Evolutionary conservation across 768 basidiomycete genomes (phyloP), one percentile per base, ranked within the genome.

Genomic region (Boletus fagicola): DNA sequence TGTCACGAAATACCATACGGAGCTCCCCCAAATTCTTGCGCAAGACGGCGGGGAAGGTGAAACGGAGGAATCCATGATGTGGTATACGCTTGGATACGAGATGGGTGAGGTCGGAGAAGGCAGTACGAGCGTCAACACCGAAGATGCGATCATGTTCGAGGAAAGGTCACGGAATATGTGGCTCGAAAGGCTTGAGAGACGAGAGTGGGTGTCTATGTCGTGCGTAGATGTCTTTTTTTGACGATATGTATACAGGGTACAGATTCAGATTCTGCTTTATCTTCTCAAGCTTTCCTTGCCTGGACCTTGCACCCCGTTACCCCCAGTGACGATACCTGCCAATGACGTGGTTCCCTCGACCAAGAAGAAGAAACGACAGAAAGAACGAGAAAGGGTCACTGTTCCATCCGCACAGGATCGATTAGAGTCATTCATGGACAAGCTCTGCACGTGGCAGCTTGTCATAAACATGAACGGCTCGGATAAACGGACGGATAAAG

Each of bases 361-460:
- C 55, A 72, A 43, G 78, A 76, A 43, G 78, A 76, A 63, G 49
- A 74, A 67, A 49, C 68, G 62, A 28, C 62, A 26, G 54, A 66
- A 62, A 51, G 59, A 58, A 30, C 62, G 59, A 28, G 58, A 48
- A 55, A 73, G 40, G 61, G n/a, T 62, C 46, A n/a, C 60, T 53
- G 30, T 62, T 63, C 55, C 68, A 60, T 51, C 66, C 53, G 38
- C 63, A 2, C 80, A 82, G 49, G 85, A 84, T n/a, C 77, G 78
- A 26, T 70, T 90, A 1, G 88, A 92, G 67, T 75, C 77, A 1
- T 85, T 87, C 70, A 89, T 90, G 86, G 90, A 92, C 71, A 88
- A 85, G 64, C 70, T 92, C 8, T 87, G 86, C 4, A 84, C 80
- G 73, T 90, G 88, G 88, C 90, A 92, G 65, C 80, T 92, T 22